Base-by-base conservation (phyloP, 305 asterid species). In the Fraxinus dipetala region DNA sequence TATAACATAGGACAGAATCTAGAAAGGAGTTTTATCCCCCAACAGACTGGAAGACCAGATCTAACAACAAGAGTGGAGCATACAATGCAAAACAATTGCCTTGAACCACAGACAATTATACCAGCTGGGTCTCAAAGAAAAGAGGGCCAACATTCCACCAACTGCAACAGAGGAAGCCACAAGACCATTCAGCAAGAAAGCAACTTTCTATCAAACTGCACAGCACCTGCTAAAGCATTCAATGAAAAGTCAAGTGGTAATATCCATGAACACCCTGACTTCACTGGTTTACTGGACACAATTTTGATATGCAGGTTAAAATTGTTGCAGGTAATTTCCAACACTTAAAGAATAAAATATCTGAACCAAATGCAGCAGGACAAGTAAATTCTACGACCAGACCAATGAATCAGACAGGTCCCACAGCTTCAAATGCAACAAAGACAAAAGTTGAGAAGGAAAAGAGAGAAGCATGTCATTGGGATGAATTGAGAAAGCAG, bases 201-300 rank as follows among this genome's bases (percentile, higher is more conserved):
- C 32, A 34, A 81, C 70, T 82, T 79, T 78, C 59, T 31, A 70
- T 59, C 30, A 13, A 87, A 87, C 76, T 78, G 88, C 82, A 78
- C 65, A 67, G 80, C 81, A 83, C 86, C 83, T 80, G 83, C 84
- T 83, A 87, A 89, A 83, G 83, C 90, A 80, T 72, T 45, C 81
- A 79, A 86, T 73, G 80, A 84, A 85, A 83, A 81, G 79, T 84
- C 90, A 83, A 83, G 74, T 43, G 93, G 94, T 94, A 88, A 85
- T 56, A 59, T 34, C 61, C 22, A 61, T 54, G 72, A 84, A 82
- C 54, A 63, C 75, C 65, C 79, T 74, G 35, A 30, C 16, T 2
- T 28, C 81, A 54, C 70, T 65, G 36, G 32, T 83, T 73, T 48
- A 20, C 43, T 16, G 26, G 72, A 74, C 16, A 38, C 74, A 20